Percentiles rank a stretch among this genome's conserved stretches.
phyloP scores from a whole-genome alignment of 2,329 filamentous ascomycete genomes.

The Aureobasidium vineae region DNA sequence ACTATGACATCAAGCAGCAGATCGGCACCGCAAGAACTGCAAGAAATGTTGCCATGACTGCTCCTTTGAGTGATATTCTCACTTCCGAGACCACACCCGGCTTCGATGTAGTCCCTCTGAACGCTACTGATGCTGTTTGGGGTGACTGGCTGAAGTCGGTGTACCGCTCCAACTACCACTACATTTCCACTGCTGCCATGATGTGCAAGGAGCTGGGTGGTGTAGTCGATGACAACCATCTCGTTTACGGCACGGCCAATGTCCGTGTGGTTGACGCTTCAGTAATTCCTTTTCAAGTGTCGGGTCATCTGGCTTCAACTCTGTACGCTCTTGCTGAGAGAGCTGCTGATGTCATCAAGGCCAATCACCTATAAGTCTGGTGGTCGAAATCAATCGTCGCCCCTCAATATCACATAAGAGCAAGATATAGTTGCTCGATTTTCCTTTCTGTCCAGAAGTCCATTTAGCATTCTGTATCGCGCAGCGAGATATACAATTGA shows the following conservation, averaged over 20 bases:
- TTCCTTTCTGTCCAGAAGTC: background rate
- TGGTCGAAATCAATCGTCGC: background rate
- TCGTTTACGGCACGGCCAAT: slow-evolving; percentile 39
- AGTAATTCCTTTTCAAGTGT: slow-evolving; percentile 37
- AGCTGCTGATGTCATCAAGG: slow-evolving; percentile 35
- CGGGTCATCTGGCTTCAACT: slow-evolving; percentile 40
- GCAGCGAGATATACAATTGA: background rate
- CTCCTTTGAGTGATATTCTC: slow-evolving; percentile 32
- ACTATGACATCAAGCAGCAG: slow-evolving; percentile 39
- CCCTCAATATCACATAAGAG: background rate
- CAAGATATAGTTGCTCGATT: background rate
- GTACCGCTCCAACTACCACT: slow-evolving; percentile 37
- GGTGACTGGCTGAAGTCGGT: slow-evolving; percentile 22
- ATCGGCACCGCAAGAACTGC: slow-evolving; percentile 36
- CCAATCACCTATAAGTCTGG: background rate
- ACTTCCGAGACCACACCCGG: slow-evolving; percentile 26
- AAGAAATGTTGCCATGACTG: slow-evolving; percentile 30
- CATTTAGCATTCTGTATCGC: background rate
- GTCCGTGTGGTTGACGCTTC: slow-evolving; percentile 43
- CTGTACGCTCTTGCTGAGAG: slow-evolving; percentile 43
- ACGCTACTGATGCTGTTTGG: slow-evolving; percentile 32
- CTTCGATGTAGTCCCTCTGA: slow-evolving; percentile 19
- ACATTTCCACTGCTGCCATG: slow-evolving; percentile 40
- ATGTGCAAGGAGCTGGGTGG: slow-evolving; percentile 37
- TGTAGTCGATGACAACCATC: slow-evolving; percentile 38